Base-by-base conservation (phyloP, 2,329 filamentous ascomycete genomes). In the Harringtonia lauricola region DNA sequence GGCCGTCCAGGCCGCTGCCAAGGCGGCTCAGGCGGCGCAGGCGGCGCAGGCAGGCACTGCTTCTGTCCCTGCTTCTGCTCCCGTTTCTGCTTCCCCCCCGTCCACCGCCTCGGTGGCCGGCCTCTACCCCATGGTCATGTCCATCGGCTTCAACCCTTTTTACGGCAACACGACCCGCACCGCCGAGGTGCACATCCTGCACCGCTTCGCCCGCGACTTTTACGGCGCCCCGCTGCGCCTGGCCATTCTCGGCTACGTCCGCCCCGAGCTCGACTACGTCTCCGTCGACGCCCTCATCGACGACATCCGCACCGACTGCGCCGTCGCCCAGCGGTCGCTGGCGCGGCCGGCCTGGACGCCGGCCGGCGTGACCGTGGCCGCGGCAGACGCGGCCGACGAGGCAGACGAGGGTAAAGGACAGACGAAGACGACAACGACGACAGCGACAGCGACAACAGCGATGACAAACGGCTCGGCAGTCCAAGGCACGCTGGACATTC, bases 71-170 rank as follows among this genome's bases (percentile, higher is more conserved):
- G n/a, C n/a, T n/a, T n/a, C n/a, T n/a, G n/a, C n/a, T n/a, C n/a
- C n/a, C n/a, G n/a, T n/a, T n/a, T n/a, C n/a, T n/a, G n/a, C n/a
- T 7, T 26, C 24, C 24, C 24, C 10, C 24, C 24, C 37, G 28
- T 53, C 45, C 45, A 26, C 29, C 24, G 41, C 35, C 14, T 21
- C 44, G 42, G 42, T 38, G 38, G 49, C 51, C 50, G 48, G 38
- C 36, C 68, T 92, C 45, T 86, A 82, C 62, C 86, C 86, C 1
- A 92, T 94, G 74, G 88, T 94, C 52, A 85, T 95, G 81, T 86
- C 80, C 48, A 90, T 95, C 52, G 92, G 92, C 36, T 96, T 89
- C 74, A 98, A 96, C 64, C 92, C 92, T 0, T 96, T 89, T 66
- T 98, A 95, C 74, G 88, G 89, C 61, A 96, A 98, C 71, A 81